Base-by-base conservation (phyloP, 2,329 filamentous ascomycete species). In the Cytospora piceae region DNA sequence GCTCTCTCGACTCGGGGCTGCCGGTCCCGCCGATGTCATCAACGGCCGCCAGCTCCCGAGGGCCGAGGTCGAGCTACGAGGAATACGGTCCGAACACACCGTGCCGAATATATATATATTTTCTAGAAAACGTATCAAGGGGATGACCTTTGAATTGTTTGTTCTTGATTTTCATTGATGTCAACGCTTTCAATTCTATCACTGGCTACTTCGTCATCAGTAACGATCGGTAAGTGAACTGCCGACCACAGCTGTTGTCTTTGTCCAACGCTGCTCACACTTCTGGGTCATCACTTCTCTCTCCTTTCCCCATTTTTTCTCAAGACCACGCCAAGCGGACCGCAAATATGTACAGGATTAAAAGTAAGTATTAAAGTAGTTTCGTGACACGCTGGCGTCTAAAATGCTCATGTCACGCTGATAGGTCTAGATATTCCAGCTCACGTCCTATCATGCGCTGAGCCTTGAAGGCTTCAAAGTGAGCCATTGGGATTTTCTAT, bases 361-460 rank as follows among this genome's bases (percentile, higher is more conserved):
- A 49, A 51, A 66, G 54, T 68, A 66, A 39, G 24, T 66, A 68
- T 66, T 66, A 68, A 52, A 46, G 17, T 63, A 39, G 32, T 61
- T 53, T 55, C 39, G 32, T 61, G 53, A 63, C 65, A 67, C 61
- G 32, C 24, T 49, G 24, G 46, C 46, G n/a, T 61, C 42, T 67
- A 58, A 15, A 60, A 53, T 39, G 57, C 29, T 57, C 32, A 31
- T 54, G 20, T 55, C 51, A 49, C 31, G 42, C 5, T 29, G 53
- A 22, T 63, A 63, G 60, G 53, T 57, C 42, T 54, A 46, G 46
- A 54, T 37, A 57, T 51, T 56, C 60, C 60, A 63, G 60, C 46
- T 27, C 53, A 32, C 15, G 37, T 49, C 37, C 57, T 42, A 46
- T 39, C 22, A 57, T 24, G 42, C 46, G 15, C 22, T 57, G 37